Conservation (phyloP, 805 yeast genomes). For the Candida insectalens region DNA sequence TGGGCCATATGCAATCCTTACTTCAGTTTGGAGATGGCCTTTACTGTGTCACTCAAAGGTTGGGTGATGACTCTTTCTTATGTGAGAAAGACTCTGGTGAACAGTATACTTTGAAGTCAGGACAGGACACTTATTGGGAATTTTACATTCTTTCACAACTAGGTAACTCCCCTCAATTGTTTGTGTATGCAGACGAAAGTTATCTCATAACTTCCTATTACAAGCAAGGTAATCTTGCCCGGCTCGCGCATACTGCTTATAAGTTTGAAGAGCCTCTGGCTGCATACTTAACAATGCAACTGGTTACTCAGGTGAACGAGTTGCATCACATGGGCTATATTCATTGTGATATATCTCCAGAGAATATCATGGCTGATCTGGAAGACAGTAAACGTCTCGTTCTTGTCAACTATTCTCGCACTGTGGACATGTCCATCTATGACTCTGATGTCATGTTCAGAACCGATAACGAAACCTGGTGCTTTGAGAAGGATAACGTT, state of each 20-base stretch:
- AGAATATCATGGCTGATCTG: slow-evolving; percentile 66
- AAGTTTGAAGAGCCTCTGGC: slow-evolving; percentile 47
- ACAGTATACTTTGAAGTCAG: slow-evolving; percentile 56
- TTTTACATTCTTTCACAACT: slow-evolving; percentile 59
- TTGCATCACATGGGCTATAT: slow-evolving; percentile 61
- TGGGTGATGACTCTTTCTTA: slow-evolving; percentile 73
- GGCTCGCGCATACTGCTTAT: slow-evolving; percentile 40
- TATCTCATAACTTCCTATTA: slow-evolving; percentile 55
- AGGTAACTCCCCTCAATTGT: slow-evolving; percentile 26
- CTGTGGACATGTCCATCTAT: slow-evolving; percentile 59
- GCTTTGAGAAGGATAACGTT: slow-evolving; percentile 72
- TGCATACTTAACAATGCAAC: slow-evolving; percentile 54
- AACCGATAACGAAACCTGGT: slow-evolving; percentile 63
- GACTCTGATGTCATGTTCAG: slow-evolving; percentile 43
- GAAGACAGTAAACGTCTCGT: slow-evolving; percentile 12
- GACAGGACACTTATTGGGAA: slow-evolving; percentile 60
- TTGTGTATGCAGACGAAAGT: slow-evolving; percentile 58
- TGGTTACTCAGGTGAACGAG: slow-evolving; percentile 46
- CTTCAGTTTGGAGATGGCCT: slow-evolving; percentile 34
- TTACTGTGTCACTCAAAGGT: slow-evolving; percentile 38
- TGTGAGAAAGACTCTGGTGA: slow-evolving; percentile 52
- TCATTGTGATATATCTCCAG: slow-evolving; percentile 83
- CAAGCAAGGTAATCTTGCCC: slow-evolving; percentile 65
- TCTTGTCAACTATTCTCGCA: slow-evolving; percentile 26
- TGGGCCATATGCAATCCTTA: slow-evolving; percentile 29